phyloP scores from a whole-genome alignment of 108 stramenopile genomes.

The Fragilaria radians region DNA sequence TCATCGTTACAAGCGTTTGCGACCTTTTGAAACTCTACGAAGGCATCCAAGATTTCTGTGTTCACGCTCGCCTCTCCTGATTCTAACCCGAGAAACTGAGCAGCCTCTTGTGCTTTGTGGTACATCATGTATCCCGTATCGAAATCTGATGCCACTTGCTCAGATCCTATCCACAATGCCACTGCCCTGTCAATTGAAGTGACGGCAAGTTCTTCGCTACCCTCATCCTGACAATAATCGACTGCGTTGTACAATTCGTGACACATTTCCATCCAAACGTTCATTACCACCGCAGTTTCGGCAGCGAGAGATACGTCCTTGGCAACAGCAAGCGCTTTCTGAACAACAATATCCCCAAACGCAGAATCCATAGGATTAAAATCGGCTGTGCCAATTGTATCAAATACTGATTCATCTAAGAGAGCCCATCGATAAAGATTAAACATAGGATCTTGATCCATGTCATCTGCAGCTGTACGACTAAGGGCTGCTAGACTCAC shows the following conservation, averaged over 20 bases:
- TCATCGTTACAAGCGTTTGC: constrained; percentile 15
- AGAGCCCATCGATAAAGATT: constrained; percentile 64
- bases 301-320: constrained; percentile 49
- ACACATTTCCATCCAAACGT: constrained; percentile 59
- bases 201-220: constrained; percentile 7
- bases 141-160: constrained; percentile 27
- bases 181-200: constrained; percentile 55
- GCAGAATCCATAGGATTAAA: constrained; percentile 23
- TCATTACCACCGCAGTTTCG: constrained; percentile 53
- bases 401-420: constrained; percentile 46
- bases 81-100: constrained; percentile 27
- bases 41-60: constrained; percentile 32
- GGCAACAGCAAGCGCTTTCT: constrained; percentile 39
- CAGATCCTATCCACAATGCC: constrained; percentile 67
- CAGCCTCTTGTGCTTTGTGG: constrained; percentile 44
- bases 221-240: constrained; percentile 16
- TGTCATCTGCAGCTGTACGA: constrained; percentile 13
- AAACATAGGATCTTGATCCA: constrained; percentile 57
- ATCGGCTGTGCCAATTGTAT: constrained; percentile 26
- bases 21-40: constrained; percentile 23
- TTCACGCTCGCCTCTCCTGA: constrained; percentile 31
- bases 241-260: constrained; percentile 50
- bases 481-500: constrained; percentile 23
- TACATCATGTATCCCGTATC: constrained; percentile 55
- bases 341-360: constrained; percentile 60